Evolutionary conservation across 805 yeast genomes (phyloP), one percentile per base, ranked within the genome.

Genomic region (Candida sphagnicola): DNA sequence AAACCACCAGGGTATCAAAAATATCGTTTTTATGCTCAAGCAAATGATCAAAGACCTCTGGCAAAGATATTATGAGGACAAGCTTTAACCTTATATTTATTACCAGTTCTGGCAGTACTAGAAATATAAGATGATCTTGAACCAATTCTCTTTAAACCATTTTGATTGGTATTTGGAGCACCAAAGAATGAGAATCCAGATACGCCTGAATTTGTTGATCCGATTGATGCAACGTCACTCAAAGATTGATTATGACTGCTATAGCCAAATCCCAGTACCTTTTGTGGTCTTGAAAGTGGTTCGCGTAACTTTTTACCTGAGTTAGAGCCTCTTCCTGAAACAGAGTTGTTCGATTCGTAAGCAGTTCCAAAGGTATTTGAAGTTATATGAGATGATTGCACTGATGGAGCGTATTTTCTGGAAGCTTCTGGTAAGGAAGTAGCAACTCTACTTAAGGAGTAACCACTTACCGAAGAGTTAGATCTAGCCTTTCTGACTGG

Each of bases 131-230:
- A 28, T 12, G 32, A 18, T 17, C 15, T 21, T 1, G 34, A 11
- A 15, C 18, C 18, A 28, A 28, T 35, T 34, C 38, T 42, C 15
- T 19, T 23, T 14, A 33, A 33, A 12, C 24, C 24, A 13, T 40
- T 37, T 8, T 39, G 39, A 34, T 37, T 39, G 18, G 25, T 24
- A 11, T 29, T 19, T 33, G 42, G 38, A 15, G 40, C 38, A 18
- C 35, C 38, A 38, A 56, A 43, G 43, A 58, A 47, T 14, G 62
- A 51, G 31, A 57, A 57, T n/a, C 59, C 59, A 14, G 56, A 49
- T 19, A 48, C 25, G n/a, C 39, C 28, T 8, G 60, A 50, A 15
- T 46, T 55, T 26, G 17, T 34, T 8, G 59, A 42, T 33, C 33
- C 34, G 31, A 55, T 43, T 6, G 62, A 54, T 8, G 39, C 40